phyloP scores from a whole-genome alignment of 768 basidiomycete genomes.

The Podaxis sp. region DNA sequence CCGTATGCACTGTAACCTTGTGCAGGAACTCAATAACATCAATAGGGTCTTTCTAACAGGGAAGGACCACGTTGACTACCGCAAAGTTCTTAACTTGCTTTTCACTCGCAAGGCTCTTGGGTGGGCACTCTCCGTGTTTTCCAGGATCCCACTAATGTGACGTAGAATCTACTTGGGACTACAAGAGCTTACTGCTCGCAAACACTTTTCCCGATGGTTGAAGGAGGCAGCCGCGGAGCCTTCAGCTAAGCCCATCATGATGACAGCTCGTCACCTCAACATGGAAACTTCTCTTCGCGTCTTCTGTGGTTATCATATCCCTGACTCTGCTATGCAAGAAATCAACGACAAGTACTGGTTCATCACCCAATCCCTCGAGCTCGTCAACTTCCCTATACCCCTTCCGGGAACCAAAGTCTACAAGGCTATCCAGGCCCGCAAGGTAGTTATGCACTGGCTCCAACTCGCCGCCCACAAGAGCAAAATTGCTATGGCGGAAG shows the following conservation, averaged over 20 bases:
- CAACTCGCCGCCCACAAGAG: constrained; percentile 72
- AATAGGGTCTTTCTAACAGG: constrained; percentile 95
- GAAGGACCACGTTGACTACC: constrained; percentile 90
- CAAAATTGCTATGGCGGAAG: constrained; percentile 78
- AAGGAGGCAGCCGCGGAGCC: constrained; percentile 43
- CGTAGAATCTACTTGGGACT: constrained; percentile 75
- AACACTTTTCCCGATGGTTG: constrained; percentile 75
- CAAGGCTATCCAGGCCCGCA: constrained; percentile 88
- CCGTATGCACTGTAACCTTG: neutral
- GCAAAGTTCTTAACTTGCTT: constrained; percentile 82
- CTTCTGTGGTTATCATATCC: constrained; percentile 90
- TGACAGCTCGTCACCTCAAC: constrained; percentile 88
- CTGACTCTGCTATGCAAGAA: constrained; percentile 69
- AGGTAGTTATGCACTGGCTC: constrained; percentile 77
- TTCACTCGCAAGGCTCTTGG: constrained; percentile 94
- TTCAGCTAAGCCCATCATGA: constrained; percentile 68
- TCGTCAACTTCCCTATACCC: constrained; percentile 97
- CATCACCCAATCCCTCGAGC: constrained; percentile 91
- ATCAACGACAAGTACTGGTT: constrained; percentile 95
- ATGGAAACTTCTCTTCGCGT: constrained; percentile 97
- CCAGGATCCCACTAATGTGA: constrained; percentile 1
- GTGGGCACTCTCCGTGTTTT: constrained; percentile 37
- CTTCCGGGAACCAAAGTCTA: constrained; percentile 96
- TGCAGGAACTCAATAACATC: neutral
- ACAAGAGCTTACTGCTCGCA: constrained; percentile 79